A percentile compares a stretch with the other conserved stretches of the same genome.
phyloP scores from a whole-genome alignment of 805 yeast genomes.

The Jamesozyma hellenica region DNA sequence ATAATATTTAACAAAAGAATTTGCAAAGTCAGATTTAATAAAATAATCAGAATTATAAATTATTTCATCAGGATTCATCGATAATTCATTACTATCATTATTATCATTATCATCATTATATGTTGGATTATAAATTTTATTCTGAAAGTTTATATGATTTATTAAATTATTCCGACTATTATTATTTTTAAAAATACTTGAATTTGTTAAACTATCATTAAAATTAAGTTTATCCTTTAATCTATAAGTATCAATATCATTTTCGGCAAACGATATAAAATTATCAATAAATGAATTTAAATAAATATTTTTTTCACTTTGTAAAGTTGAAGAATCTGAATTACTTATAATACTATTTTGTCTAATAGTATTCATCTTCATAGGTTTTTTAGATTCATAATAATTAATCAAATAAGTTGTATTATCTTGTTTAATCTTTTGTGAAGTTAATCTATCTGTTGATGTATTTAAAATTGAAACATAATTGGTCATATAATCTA shows the following conservation, averaged over 20 bases:
- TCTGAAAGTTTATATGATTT: background rate
- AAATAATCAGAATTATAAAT: background rate
- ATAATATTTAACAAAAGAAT: slow-evolving; percentile 17
- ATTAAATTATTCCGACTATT: background rate
- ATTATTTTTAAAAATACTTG: background rate
- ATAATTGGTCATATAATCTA: slow-evolving; percentile 4
- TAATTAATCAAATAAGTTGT: slow-evolving; percentile 2
- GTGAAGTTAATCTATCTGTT: background rate
- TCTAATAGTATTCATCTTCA: slow-evolving; percentile 8
- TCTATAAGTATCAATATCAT: slow-evolving; percentile 11
- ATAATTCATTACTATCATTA: background rate
- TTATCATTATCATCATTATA: background rate
- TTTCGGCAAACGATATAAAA: slow-evolving; percentile 10
- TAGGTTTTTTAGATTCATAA: slow-evolving; percentile 8
- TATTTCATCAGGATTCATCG: background rate
- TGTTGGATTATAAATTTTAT: background rate
- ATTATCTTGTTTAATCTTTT: slow-evolving; percentile 2
- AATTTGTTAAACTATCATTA: slow-evolving; percentile 1
- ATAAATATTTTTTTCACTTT: slow-evolving; percentile 10
- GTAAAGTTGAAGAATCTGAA: slow-evolving; percentile 11
- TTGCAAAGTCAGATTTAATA: slow-evolving; percentile 5
- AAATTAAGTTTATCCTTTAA: slow-evolving; percentile 1
- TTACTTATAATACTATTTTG: slow-evolving; percentile 14
- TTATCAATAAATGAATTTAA: slow-evolving; percentile 8
- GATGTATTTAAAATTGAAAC: slow-evolving; percentile 1